Percentiles rank a stretch among this genome's conserved stretches.
Conservation (phyloP, 2,329 filamentous ascomycete species). For the Graphilbum sp. region DNA sequence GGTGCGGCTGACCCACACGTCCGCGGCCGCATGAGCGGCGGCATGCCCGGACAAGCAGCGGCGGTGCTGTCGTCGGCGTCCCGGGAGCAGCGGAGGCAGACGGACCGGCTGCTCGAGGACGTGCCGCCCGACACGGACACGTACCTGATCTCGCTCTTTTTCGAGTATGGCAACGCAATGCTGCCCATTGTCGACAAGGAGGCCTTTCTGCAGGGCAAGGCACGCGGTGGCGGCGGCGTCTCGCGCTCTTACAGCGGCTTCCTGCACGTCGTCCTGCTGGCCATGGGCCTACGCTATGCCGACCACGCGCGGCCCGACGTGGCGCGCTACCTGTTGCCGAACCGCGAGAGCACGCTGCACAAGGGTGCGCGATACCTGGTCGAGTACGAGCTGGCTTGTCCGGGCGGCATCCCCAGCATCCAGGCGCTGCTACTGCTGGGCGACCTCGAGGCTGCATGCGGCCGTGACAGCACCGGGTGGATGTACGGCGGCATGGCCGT, state of each 20-base stretch:
- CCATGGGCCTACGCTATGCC: conserved; percentile 6
- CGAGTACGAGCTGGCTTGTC: conserved; percentile 5
- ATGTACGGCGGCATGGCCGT: conserved; percentile 10
- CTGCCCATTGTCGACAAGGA: conserved; percentile 6
- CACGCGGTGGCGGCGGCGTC: neutral
- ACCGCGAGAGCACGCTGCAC: conserved; percentile 4
- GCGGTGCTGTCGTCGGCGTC: neutral
- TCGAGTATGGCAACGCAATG: conserved; percentile 5
- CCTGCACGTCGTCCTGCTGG: conserved; percentile 6
- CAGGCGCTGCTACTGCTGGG: conserved; percentile 6
- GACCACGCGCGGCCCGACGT: conserved; percentile 5
- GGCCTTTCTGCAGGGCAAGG: conserved; percentile 4
- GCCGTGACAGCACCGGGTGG: neutral
- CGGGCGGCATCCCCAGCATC: conserved; percentile 5
- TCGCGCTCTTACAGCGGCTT: conserved; percentile 6
- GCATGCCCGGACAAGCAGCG: neutral
- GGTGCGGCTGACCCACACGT: no score
- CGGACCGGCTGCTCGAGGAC: neutral
- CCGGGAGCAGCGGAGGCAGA: neutral
- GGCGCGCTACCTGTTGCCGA: conserved; percentile 1
- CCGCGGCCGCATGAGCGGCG: no score
- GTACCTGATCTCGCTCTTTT: conserved; percentile 7
- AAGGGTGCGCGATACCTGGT: conserved; percentile 5
- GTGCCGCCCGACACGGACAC: conserved; percentile 5
- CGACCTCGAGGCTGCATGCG: conserved; percentile 2